phyloP scores from a whole-genome alignment of 306 rosid species.

The Corylus americana region DNA sequence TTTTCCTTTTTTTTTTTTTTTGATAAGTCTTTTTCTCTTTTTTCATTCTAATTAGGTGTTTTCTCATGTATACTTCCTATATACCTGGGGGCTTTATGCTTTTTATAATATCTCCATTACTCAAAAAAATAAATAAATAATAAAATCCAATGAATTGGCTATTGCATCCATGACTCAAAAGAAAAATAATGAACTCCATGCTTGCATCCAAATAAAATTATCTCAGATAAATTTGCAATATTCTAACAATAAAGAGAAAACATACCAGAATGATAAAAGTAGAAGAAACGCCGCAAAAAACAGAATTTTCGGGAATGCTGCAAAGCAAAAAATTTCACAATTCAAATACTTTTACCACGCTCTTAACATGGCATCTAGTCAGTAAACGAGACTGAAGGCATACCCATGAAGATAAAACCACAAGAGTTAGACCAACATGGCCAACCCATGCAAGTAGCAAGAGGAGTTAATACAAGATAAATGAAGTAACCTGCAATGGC shows the following conservation, averaged over 20 bases:
- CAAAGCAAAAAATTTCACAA: slow-evolving; percentile 44
- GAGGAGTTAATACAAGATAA: slow-evolving; percentile 63
- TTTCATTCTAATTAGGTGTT: no score
- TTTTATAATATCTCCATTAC: no score
- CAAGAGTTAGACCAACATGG: slow-evolving; percentile 78
- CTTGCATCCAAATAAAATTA: slow-evolving; percentile 6
- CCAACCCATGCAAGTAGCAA: slow-evolving; percentile 84
- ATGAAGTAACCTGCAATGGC: slow-evolving; percentile 66
- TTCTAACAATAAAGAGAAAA: slow-evolving; percentile 29
- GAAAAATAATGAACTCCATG: slow-evolving; percentile 13
- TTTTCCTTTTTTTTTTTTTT: no score
- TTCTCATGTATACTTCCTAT: no score
- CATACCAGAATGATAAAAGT: slow-evolving; percentile 96
- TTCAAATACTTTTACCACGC: slow-evolving; percentile 36
- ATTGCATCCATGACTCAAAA: neutral
- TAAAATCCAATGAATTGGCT: neutral
- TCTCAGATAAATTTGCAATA: slow-evolving; percentile 12
- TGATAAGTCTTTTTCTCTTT: no score
- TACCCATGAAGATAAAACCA: slow-evolving; percentile 93
- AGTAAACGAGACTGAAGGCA: slow-evolving; percentile 30
- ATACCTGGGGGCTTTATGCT: no score
- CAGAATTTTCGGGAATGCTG: slow-evolving; percentile 91
- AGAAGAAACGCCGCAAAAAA: slow-evolving; percentile 95
- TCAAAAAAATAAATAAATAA: no score
- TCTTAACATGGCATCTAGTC: neutral